These are phyloP conservation scores for Cyclotella kingstonii DNA, from an alignment of 108 stramenopile genomes.

Conservation along the genomic window DNA sequence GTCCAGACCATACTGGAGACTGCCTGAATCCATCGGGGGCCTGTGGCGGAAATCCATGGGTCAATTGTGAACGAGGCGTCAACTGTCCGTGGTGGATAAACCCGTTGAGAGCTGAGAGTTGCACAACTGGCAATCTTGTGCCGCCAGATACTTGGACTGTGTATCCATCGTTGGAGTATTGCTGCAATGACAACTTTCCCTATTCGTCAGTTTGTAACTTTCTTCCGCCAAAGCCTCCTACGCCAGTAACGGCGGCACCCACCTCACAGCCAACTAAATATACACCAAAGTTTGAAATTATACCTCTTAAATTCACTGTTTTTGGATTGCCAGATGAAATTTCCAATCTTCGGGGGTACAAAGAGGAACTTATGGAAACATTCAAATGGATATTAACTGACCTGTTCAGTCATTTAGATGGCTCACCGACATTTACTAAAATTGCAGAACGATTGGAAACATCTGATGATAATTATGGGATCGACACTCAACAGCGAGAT, in stretches of 20 bases:
- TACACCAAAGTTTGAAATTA: neutral
- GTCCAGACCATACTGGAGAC: constrained; percentile 16
- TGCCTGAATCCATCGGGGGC: constrained; percentile 6
- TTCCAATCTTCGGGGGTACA: neutral
- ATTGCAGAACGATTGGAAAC: no score
- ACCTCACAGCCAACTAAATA: constrained; percentile 7
- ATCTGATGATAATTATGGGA: no score
- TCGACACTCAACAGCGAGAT: no score
- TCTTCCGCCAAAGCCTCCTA: neutral
- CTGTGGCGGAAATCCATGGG: constrained; percentile 34
- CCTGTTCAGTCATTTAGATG: neutral
- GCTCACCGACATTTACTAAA: no score
- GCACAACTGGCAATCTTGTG: constrained; percentile 26
- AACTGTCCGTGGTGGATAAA: constrained; percentile 41
- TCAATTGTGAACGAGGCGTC: constrained; percentile 16
- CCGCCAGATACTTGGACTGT: constrained; percentile 30
- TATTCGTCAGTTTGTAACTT: constrained; percentile 16
- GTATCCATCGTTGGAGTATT: constrained; percentile 8
- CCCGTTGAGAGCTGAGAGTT: constrained; percentile 9
- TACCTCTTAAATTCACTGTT: constrained; percentile 14
- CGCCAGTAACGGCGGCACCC: constrained; percentile 2
- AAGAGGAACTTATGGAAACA: neutral
- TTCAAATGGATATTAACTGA: neutral
- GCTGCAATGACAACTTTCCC: constrained; percentile 20
- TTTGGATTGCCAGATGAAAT: constrained; percentile 11